Evolutionary conservation across 306 rosid genomes (phyloP), one percentile per base, ranked within the genome.

Genomic region (Casuarina glauca): DNA sequence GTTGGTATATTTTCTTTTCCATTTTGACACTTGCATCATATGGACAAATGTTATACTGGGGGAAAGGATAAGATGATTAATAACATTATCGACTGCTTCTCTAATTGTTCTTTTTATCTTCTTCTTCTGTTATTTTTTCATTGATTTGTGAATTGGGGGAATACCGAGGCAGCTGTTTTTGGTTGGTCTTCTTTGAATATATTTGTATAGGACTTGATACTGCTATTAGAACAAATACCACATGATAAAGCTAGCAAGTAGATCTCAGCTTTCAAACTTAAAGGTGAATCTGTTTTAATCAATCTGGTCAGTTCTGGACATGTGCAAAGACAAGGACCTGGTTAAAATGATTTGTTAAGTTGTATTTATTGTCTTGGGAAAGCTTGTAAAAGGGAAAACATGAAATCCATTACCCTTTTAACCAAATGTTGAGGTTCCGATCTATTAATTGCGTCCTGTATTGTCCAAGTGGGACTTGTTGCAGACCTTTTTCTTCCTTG

Each of bases 1-100:
- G 99, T 95, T 78, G 64, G 72, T 78, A 32, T 13, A 50, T 73
- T 61, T n/a, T 45, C 51, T 11, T 58, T 13, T 13, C 2, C 6
- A 42, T 62, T 69, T 10, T 44, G 44, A 26, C 26, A 1, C 70
- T 15, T 76, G 17, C 32, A 57, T 62, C 54, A 2, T 50, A 39
- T 63, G 42, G 4, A 50, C 52, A 6, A 66, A 64, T 64, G 11
- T 2, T 38, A 16, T 0, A 32, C 6, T 15, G 41, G 16, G 39
- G 70, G 12, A 39, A 39, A 16, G 13, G 48, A 64, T 64, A 48
- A 41, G 13, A 39, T 64, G 20, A 46, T 74, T 38, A 3, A 26
- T 10, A 74, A 16, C 17, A 48, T 48, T 49, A 45, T 72, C 19
- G 26, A 43, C 35, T 57, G 10, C 12, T 44, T n/a, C 9, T 44